Evolutionary conservation across 2,329 filamentous ascomycete genomes (phyloP), one percentile per base, ranked within the genome.

Genomic region (Purpureocillium lavendulum): DNA sequence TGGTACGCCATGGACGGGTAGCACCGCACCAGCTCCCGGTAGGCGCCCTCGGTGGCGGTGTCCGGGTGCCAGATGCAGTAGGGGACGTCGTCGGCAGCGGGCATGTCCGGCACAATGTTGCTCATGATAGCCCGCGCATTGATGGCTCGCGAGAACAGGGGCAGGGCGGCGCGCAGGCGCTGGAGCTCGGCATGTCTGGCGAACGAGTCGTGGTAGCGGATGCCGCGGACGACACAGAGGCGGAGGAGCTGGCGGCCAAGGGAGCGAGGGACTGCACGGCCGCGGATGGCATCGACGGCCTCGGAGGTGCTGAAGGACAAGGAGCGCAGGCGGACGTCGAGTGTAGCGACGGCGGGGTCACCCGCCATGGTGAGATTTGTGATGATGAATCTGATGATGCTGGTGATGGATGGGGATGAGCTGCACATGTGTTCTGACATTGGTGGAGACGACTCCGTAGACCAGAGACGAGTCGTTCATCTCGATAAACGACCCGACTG

Each of bases 11-110:
- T 51, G 12, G 45, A 16, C 2, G 62, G 62, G 46, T 59, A 65
- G 2, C 40, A 30, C 3, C 30, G n/a, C 5, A 45, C 57, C 18
- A 67, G 43, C 7, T 51, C 36, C 2, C 58, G 53, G 21, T 61
- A 61, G 1, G 59, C 65, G 5, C 55, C 51, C 38, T 65, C 61
- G 0, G 41, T 40, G 7, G 63, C 55, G 7, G 53, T 30, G 2
- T 61, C 53, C 1, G 63, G 63, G 42, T 62, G 45, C 60, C 61
- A 66, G 36, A 66, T 64, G 43, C 62, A 67, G 45, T 66, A 65
- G 4, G 59, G 61, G 7, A 49, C 44, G 3, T 52, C 49, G 12
- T 46, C 40, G 12, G 46, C 30, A 8, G 42, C 33, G 1, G 30
- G 7, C 13, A 44, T 56, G 10, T 53, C 45, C 2, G 60, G 61